Evolutionary conservation across 2,329 filamentous ascomycete genomes (phyloP).

Genomic region (Stagonosporopsis chrysanthemi): DNA sequence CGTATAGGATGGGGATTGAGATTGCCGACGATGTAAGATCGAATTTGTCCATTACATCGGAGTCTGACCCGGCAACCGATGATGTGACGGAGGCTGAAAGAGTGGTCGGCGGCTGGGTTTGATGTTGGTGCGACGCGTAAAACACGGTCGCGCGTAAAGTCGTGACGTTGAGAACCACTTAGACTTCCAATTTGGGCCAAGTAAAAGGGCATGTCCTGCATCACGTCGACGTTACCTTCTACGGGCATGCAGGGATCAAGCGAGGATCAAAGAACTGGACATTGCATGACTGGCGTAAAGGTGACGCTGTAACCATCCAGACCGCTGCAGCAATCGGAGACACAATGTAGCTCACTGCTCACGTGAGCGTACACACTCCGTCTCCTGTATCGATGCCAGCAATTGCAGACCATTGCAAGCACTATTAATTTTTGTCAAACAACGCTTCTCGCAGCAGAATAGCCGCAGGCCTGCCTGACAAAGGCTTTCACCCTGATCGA

Average conservation of each 20-base stretch:
- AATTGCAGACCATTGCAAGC: background rate
- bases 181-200: conserved; percentile 11
- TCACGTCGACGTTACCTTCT: conserved; percentile 4
- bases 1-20: conserved; percentile 14
- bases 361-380: background rate
- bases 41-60: conserved; percentile 27
- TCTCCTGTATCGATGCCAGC: background rate
- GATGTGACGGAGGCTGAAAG: conserved; percentile 21
- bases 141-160: conserved; percentile 31
- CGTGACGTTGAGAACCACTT: conserved; percentile 27
- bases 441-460: too few relatives aligned
- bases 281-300: background rate
- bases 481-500: too few relatives aligned
- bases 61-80: conserved; percentile 21
- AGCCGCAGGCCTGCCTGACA: too few relatives aligned
- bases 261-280: background rate
- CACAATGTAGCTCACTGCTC: background rate
- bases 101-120: conserved; percentile 21
- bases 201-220: background rate
- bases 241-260: background rate
- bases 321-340: background rate
- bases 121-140: conserved; percentile 21
- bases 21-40: conserved; percentile 35
- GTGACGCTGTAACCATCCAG: too few relatives aligned
- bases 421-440: too few relatives aligned